Conservation (phyloP, 148 eudicot species). For the Rheum nobile region DNA sequence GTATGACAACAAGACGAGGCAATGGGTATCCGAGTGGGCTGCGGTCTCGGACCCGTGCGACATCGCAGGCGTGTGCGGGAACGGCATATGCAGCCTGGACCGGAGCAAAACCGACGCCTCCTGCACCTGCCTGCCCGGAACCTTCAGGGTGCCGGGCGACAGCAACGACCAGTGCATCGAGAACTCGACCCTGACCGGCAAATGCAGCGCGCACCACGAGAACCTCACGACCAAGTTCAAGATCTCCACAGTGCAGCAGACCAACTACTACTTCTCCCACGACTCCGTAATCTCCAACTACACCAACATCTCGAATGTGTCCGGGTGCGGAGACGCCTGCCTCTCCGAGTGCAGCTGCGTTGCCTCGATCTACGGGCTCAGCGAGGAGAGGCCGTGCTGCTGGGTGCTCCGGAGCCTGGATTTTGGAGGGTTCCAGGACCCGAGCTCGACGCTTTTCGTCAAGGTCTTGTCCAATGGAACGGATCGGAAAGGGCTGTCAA, state of each 20-base stretch:
- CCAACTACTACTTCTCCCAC: slow-evolving; percentile 53
- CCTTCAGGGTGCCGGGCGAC: slow-evolving; percentile 15
- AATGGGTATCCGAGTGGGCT: slow-evolving; percentile 92
- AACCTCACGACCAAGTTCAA: slow-evolving; percentile 39
- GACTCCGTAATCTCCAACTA: slow-evolving; percentile 69
- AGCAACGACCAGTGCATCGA: slow-evolving; percentile 28
- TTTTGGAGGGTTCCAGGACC: slow-evolving; percentile 83
- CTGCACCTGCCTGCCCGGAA: slow-evolving; percentile 68
- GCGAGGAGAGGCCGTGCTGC: slow-evolving; percentile 72
- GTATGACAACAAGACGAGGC: slow-evolving; percentile 79
- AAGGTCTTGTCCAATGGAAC: slow-evolving; percentile 43
- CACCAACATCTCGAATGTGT: slow-evolving; percentile 39
- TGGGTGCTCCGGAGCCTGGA: slow-evolving; percentile 71
- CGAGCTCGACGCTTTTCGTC: slow-evolving; percentile 72
- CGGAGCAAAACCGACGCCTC: slow-evolving; percentile 51
- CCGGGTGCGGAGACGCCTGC: slow-evolving; percentile 81
- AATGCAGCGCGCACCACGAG: slow-evolving; percentile 35
- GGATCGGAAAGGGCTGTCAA: background rate
- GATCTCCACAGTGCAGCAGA: slow-evolving; percentile 43
- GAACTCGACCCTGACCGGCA: slow-evolving; percentile 52
- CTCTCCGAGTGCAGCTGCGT: slow-evolving; percentile 72
- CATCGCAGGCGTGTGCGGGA: slow-evolving; percentile 84
- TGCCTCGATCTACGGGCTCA: slow-evolving; percentile 75
- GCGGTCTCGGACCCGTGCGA: slow-evolving; percentile 83
- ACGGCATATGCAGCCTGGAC: slow-evolving; percentile 68